Evolutionary conservation across 495 filamentous ascomycete species (phyloP), one percentile per base, ranked within the genome.

Genomic region (Talaromyces ruber): DNA sequence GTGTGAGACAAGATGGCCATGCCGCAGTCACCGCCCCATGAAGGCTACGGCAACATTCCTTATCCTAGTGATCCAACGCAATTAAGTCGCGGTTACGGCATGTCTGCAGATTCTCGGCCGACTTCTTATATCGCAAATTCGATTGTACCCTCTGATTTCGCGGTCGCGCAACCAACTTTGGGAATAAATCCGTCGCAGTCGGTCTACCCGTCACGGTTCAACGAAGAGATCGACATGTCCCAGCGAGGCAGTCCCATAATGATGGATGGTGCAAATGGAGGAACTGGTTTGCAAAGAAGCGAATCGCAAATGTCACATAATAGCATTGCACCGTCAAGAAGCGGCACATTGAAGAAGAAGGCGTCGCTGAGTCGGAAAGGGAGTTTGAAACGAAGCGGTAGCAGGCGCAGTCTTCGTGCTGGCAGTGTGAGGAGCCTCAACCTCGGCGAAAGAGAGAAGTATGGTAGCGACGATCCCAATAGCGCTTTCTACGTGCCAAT

Each of bases 401-500:
- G 92, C 70, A 84, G 86, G 25, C 76, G 88, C 39, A 89, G 84
- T 65, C 84, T 87, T 74, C 86, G 85, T 62, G 89, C 92, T 11
- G 91, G 90, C 16, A 95, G 92, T 70, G 89, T 94, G 39, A 84
- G 84, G 63, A 91, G 89, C 67, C 74, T 90, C 53, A 85, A 79
- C 43, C 77, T 91, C 56, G 89, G 79, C 37, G 82, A 84, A 45
- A 79, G 75, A 53, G 78, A 80, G 59, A 81, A 77, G 80, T 77
- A 82, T 75, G 87, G 87, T 52, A 76, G 80, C 39, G 86, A 90
- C 45, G 86, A 94, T 67, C 74, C 79, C 60, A 92, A 94, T 64
- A 97, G 89, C 71, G 88, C 87, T 16, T 97, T 97, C 71, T 86
- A 85, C 68, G 88, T 90, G 50, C 94, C 94, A 1, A 86, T 98